These are phyloP conservation scores for Pueraria montana DNA, from an alignment of 306 rosid genomes.

Conservation along the genomic window DNA sequence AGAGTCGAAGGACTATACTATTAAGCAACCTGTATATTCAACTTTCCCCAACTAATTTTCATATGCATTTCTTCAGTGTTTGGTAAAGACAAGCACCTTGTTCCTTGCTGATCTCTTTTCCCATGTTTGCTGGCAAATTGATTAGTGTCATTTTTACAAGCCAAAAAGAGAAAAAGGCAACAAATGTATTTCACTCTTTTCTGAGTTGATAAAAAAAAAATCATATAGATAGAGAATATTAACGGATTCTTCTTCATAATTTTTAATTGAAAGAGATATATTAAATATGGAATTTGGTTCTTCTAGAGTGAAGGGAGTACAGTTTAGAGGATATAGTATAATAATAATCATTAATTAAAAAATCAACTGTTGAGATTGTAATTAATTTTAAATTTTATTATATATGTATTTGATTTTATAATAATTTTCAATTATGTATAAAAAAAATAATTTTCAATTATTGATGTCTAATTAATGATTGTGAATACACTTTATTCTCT, in stretches of 20 bases:
- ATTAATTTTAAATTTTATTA: not conserved
- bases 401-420: not conserved
- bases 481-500: not conserved
- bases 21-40: conserved; percentile 35
- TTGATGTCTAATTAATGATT: not conserved
- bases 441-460: too few relatives aligned
- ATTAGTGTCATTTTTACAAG: not conserved
- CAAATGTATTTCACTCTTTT: not conserved
- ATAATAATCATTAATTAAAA: not conserved
- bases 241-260: not conserved
- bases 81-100: conserved; percentile 43
- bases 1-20: conserved; percentile 7
- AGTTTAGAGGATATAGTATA: not conserved
- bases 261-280: not conserved
- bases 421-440: too few relatives aligned
- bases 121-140: not conserved
- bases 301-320: too few relatives aligned
- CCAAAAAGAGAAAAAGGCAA: not conserved
- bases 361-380: not conserved
- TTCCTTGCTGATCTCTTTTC: not conserved
- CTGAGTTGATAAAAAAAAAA: not conserved
- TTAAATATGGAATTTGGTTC: not conserved
- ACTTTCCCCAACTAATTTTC: conserved; percentile 33
- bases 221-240: not conserved
- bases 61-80: conserved; percentile 37